phyloP scores from a whole-genome alignment of 805 yeast genomes.

The Kockiozyma suomiensis region DNA sequence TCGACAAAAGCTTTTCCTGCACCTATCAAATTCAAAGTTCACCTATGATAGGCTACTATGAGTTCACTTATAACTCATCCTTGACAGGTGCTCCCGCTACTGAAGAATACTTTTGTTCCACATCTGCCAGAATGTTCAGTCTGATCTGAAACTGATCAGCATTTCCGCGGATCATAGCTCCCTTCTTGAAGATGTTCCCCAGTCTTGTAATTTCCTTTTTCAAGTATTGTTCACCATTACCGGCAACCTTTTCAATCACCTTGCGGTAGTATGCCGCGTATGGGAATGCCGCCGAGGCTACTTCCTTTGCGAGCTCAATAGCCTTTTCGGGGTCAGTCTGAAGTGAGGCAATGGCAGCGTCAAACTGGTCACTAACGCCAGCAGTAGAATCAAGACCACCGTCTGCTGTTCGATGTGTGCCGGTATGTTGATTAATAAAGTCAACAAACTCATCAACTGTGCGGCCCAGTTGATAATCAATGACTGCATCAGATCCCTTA shows the following conservation, averaged over 20 bases:
- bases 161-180: conserved; percentile 47
- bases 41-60: too few relatives aligned
- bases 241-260: conserved; percentile 38
- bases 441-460: conserved; percentile 53
- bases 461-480: conserved; percentile 56
- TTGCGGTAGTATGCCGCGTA: conserved; percentile 38
- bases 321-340: conserved; percentile 39
- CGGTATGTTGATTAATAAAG: conserved; percentile 49
- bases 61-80: conserved; percentile 22
- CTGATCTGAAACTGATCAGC: conserved; percentile 57
- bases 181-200: conserved; percentile 45
- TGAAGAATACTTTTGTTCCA: conserved; percentile 34
- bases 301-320: conserved; percentile 46
- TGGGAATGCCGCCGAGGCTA: conserved; percentile 33
- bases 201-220: conserved; percentile 53
- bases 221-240: conserved; percentile 45
- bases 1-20: neutral
- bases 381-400: conserved; percentile 48
- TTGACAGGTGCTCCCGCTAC: conserved; percentile 4
- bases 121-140: conserved; percentile 51
- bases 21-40: too few relatives aligned
- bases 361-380: conserved; percentile 47
- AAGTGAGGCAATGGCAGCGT: conserved; percentile 41
- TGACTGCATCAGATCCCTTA: conserved; percentile 47
- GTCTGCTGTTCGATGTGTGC: conserved; percentile 46